These are phyloP conservation scores for Tetrahymena borealis DNA, from an alignment of 73 alveolate species.

Conservation along the genomic window DNA sequence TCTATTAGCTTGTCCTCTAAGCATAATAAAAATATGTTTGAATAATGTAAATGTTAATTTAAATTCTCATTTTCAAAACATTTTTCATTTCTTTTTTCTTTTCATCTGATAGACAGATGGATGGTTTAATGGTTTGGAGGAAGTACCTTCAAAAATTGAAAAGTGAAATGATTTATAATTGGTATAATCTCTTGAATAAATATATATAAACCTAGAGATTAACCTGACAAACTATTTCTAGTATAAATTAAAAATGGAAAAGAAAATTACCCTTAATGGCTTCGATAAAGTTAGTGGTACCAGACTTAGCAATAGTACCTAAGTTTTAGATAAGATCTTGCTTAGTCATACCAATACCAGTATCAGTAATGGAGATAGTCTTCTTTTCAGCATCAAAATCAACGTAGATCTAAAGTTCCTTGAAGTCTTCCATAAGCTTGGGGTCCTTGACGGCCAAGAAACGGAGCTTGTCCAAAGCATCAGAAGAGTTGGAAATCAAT, in stretches of 20 bases:
- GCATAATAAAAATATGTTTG: too few relatives aligned
- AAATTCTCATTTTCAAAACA: too few relatives aligned
- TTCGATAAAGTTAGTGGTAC: slow-evolving; percentile 98
- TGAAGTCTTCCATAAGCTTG: slow-evolving; percentile 67
- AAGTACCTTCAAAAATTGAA: too few relatives aligned
- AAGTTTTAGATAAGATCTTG: slow-evolving; percentile 94
- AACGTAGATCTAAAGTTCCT: slow-evolving; percentile 85
- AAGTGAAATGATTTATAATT: too few relatives aligned
- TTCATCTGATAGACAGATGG: too few relatives aligned
- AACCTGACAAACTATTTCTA: not conserved
- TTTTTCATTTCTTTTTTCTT: too few relatives aligned
- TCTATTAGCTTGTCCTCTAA: too few relatives aligned
- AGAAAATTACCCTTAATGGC: slow-evolving; percentile 69
- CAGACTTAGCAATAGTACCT: slow-evolving; percentile 99
- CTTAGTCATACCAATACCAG: slow-evolving; percentile 99
- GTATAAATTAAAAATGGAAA: not conserved
- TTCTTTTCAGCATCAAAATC: slow-evolving; percentile 90
- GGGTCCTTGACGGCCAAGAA: slow-evolving; percentile 89
- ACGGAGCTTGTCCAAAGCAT: slow-evolving; percentile 98
- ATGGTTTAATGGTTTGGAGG: too few relatives aligned
- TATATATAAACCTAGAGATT: too few relatives aligned
- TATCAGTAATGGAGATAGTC: slow-evolving; percentile 89
- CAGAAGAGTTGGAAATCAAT: slow-evolving; percentile 97
- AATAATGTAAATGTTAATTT: too few relatives aligned
- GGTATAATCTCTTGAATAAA: too few relatives aligned